These are phyloP conservation scores for Populus hybrid DNA, from an alignment of 441 rosid species.

Conservation along the genomic window DNA sequence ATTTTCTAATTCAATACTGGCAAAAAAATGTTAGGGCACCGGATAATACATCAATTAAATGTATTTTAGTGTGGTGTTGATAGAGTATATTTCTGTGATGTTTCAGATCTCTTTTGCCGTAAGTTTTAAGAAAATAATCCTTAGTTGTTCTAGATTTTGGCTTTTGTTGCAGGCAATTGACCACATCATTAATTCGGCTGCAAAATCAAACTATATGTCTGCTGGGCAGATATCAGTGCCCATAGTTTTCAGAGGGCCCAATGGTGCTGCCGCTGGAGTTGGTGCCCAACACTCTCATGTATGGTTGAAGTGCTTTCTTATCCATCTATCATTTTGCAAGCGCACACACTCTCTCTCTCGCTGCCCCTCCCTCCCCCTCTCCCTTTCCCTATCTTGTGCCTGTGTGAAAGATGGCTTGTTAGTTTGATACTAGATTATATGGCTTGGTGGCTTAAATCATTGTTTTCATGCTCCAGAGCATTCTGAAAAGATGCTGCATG, in stretches of 20 bases:
- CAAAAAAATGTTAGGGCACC: neutral
- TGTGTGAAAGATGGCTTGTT: neutral
- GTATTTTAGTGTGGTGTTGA: neutral
- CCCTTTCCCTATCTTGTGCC: neutral
- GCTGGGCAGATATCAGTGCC: constrained; percentile 81
- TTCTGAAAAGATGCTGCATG: neutral
- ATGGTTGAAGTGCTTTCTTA: constrained; percentile 20
- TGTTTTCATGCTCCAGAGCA: neutral
- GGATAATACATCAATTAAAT: neutral
- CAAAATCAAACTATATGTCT: constrained; percentile 90
- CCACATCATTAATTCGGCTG: constrained; percentile 92
- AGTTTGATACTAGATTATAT: neutral
- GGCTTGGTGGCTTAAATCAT: neutral
- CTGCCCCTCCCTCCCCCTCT: no score
- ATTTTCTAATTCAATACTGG: neutral
- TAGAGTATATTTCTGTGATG: neutral
- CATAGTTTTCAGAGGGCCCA: constrained; percentile 92
- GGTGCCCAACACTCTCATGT: constrained; percentile 89
- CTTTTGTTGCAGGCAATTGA: constrained; percentile 69
- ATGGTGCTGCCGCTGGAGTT: constrained; percentile 98
- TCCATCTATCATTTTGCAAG: neutral
- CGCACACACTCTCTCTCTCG: neutral
- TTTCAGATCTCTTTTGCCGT: neutral
- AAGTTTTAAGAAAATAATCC: neutral
- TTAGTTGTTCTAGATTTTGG: neutral